These are phyloP conservation scores for Curvularia sp. DNA, from an alignment of 2,329 filamentous ascomycete genomes.

Conservation along the genomic window DNA sequence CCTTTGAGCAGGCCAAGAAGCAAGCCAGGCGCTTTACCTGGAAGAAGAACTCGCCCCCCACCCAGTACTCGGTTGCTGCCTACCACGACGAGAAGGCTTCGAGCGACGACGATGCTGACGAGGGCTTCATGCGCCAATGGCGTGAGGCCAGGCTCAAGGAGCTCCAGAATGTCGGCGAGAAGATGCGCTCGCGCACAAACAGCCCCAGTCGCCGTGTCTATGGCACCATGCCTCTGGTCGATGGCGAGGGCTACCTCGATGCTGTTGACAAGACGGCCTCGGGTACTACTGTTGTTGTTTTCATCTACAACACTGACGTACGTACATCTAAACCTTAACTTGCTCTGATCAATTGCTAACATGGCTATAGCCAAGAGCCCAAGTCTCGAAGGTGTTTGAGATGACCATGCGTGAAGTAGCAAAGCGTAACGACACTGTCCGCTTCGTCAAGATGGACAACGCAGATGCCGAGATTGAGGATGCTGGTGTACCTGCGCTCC, in stretches of 20 bases:
- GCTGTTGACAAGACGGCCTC: conserved; percentile 87
- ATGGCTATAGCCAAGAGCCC: conserved; percentile 29
- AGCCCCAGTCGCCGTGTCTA: conserved; percentile 81
- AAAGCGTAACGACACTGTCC: conserved; percentile 70
- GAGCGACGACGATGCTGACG: conserved; percentile 71
- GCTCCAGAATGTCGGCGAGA: conserved; percentile 69
- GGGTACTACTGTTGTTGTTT: conserved; percentile 87
- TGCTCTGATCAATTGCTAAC: neutral
- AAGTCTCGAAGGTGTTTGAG: conserved; percentile 72
- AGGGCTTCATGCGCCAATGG: conserved; percentile 84
- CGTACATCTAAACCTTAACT: neutral
- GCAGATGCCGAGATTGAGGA: conserved; percentile 94
- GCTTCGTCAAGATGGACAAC: conserved; percentile 91
- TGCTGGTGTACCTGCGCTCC: conserved; percentile 82
- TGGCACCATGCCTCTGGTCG: conserved; percentile 81
- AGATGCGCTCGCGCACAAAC: conserved; percentile 67
- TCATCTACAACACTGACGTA: conserved; percentile 64
- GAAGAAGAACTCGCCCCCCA: conserved; percentile 31
- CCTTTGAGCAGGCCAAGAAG: conserved; percentile 70
- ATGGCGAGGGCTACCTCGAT: conserved; percentile 92
- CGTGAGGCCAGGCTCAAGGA: conserved; percentile 80
- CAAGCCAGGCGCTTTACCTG: conserved; percentile 48
- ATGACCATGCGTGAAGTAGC: conserved; percentile 72
- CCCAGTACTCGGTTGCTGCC: conserved; percentile 38
- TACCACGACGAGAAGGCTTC: conserved; percentile 60